These are phyloP conservation scores for Geotrichum europaeum DNA, from an alignment of 1,139 yeast species.

Conservation along the genomic window DNA sequence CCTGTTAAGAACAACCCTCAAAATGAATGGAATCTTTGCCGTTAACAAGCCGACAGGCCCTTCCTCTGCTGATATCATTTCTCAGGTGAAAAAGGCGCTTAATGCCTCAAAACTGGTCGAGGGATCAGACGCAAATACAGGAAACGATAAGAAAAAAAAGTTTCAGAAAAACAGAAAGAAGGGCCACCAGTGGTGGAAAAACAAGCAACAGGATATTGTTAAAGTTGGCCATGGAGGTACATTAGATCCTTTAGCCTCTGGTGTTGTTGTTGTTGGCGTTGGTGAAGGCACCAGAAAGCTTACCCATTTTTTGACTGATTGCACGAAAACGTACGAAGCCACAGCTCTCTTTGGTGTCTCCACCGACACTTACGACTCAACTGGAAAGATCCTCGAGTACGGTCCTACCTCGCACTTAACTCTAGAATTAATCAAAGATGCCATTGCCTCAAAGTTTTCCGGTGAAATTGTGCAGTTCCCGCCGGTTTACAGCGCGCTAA, in stretches of 20 bases:
- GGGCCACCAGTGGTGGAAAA: conserved; percentile 28
- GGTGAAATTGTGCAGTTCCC: conserved; percentile 88
- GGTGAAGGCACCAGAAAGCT: conserved; percentile 84
- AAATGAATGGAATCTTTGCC: conserved; percentile 69
- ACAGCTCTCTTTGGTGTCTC: conserved; percentile 82
- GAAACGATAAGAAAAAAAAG: conserved; percentile 7
- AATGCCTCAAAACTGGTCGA: conserved; percentile 56
- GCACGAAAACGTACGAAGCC: conserved; percentile 72
- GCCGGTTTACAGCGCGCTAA: conserved; percentile 89
- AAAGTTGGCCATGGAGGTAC: conserved; percentile 99
- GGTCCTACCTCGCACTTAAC: conserved; percentile 56
- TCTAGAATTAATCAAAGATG: conserved; percentile 44
- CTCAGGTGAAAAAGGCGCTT: conserved; percentile 57
- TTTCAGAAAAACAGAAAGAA: conserved; percentile 23
- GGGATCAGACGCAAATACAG: conserved; percentile 19
- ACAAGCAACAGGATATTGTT: conserved; percentile 28
- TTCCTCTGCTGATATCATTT: conserved; percentile 69
- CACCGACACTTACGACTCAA: conserved; percentile 91
- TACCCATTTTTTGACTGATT: conserved; percentile 55
- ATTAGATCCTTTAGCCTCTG: conserved; percentile 89
- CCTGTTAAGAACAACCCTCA: background rate
- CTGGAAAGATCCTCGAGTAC: conserved; percentile 68
- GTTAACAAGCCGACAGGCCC: conserved; percentile 82
- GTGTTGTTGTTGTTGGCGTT: conserved; percentile 85
- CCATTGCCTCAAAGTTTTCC: conserved; percentile 51